phyloP scores from a whole-genome alignment of 2,329 filamentous ascomycete genomes.

The Scytalidium sp. region DNA sequence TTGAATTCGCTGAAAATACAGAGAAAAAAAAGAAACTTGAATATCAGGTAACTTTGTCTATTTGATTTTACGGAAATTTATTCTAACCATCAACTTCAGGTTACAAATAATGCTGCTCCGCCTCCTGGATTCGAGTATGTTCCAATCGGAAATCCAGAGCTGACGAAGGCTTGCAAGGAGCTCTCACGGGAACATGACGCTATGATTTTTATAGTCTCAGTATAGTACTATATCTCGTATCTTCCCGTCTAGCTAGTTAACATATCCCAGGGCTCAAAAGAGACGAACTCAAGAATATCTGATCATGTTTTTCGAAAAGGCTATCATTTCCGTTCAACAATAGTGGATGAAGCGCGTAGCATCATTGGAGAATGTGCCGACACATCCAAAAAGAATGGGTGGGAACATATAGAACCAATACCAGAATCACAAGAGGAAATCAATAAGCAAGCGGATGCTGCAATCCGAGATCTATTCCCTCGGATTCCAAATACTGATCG shows the following conservation, averaged over 20 bases:
- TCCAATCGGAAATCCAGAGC: slow-evolving; percentile 57
- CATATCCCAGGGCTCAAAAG: slow-evolving; percentile 16
- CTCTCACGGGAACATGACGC: slow-evolving; percentile 58
- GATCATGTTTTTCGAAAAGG: slow-evolving; percentile 56
- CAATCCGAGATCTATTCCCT: slow-evolving; percentile 61
- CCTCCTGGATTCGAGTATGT: slow-evolving; percentile 63
- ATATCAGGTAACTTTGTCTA: slow-evolving; percentile 50
- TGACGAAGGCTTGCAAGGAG: slow-evolving; percentile 62
- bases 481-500: slow-evolving; percentile 64
- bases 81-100: slow-evolving; percentile 34
- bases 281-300: slow-evolving; percentile 25
- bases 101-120: slow-evolving; percentile 47
- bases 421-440: slow-evolving; percentile 58
- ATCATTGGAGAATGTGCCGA: slow-evolving; percentile 26
- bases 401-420: slow-evolving; percentile 52
- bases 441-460: slow-evolving; percentile 58
- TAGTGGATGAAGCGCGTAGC: slow-evolving; percentile 52
- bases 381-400: slow-evolving; percentile 20
- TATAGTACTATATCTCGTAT: slow-evolving; percentile 32
- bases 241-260: not conserved
- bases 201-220: slow-evolving; percentile 66
- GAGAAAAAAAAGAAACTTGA: slow-evolving; percentile 64
- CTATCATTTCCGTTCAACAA: slow-evolving; percentile 56
- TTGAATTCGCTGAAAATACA: slow-evolving; percentile 62
- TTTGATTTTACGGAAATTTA: not conserved